phyloP scores from a whole-genome alignment of 306 rosid species.

The Vigna radiata region DNA sequence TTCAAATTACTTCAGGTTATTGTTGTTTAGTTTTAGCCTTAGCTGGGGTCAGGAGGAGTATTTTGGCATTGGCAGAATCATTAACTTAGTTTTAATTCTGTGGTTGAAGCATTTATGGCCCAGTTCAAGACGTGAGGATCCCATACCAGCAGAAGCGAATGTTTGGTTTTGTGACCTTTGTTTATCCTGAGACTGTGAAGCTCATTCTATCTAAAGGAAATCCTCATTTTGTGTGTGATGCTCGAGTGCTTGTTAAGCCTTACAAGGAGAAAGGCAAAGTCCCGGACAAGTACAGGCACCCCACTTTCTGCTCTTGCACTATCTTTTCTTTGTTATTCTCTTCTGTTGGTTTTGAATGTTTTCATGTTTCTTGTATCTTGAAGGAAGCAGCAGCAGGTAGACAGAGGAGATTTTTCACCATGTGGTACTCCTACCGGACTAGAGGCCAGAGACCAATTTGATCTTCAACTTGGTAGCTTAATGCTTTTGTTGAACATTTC shows the following conservation, averaged over 20 bases:
- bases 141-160: constrained; percentile 98
- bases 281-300: constrained; percentile 94
- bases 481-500: not conserved
- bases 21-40: not conserved
- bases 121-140: constrained; percentile 98
- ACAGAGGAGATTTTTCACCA: constrained; percentile 89
- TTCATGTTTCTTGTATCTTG: constrained; percentile 34
- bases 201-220: constrained; percentile 90
- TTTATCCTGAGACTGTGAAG: constrained; percentile 93
- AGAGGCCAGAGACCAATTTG: constrained; percentile 80
- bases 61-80: not conserved
- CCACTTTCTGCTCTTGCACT: constrained; percentile 1
- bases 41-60: not conserved
- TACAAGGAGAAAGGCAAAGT: constrained; percentile 99
- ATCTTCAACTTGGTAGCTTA: constrained; percentile 82
- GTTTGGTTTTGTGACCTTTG: constrained; percentile 97
- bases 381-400: constrained; percentile 89
- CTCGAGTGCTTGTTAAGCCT: constrained; percentile 96
- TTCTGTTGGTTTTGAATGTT: constrained; percentile 11
- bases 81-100: not conserved
- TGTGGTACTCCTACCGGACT: constrained; percentile 93
- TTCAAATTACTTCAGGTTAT: constrained; percentile 90
- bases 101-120: constrained; percentile 81
- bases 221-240: constrained; percentile 99
- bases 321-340: not conserved